Conservation (phyloP, 257 asterid species). For the Nemophila menziesii region DNA sequence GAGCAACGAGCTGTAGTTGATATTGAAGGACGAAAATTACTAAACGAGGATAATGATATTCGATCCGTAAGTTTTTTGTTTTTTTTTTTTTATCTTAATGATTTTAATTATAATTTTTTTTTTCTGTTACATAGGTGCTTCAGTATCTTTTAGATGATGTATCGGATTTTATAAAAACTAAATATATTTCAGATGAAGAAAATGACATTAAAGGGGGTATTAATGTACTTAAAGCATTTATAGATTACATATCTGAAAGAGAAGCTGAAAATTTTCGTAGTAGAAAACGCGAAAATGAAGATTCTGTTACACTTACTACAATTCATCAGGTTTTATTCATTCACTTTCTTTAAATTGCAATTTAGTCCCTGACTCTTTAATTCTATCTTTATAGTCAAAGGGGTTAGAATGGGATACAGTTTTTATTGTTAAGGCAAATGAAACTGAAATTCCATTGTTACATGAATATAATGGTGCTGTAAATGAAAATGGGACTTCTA, state of each 20-base stretch:
- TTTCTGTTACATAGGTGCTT: conserved; percentile 52
- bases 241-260: conserved; percentile 69
- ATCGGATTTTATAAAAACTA: conserved; percentile 58
- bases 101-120: neutral
- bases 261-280: conserved; percentile 72
- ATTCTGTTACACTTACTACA: conserved; percentile 90
- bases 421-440: conserved; percentile 96
- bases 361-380: conserved; percentile 5
- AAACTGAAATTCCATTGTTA: conserved; percentile 83
- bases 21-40: conserved; percentile 79
- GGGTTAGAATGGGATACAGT: conserved; percentile 99
- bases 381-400: conserved; percentile 54
- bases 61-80: conserved; percentile 58
- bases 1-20: conserved; percentile 88
- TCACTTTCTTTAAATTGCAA: conserved; percentile 11
- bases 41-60: conserved; percentile 86
- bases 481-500: conserved; percentile 42
- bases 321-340: conserved; percentile 95
- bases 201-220: conserved; percentile 43
- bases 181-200: conserved; percentile 28
- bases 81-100: conserved; percentile 10
- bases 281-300: conserved; percentile 67
- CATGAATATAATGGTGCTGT: conserved; percentile 64
- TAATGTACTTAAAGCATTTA: conserved; percentile 51
- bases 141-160: conserved; percentile 85